Conservation (phyloP, 345 rosid genomes). For the Corchorus capsularis region DNA sequence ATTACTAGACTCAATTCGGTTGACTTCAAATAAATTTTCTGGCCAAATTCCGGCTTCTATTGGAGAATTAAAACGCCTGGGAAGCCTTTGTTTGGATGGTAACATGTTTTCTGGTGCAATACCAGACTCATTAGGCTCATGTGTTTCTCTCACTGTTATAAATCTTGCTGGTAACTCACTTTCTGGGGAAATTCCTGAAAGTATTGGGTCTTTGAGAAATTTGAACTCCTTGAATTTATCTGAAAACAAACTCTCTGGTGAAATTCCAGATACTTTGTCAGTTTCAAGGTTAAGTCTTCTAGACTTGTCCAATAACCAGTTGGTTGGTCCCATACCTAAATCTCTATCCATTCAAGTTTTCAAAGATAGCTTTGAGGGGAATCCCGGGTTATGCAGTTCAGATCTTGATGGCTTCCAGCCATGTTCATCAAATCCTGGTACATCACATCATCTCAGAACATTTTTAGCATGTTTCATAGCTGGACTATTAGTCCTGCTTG, state of each 20-base stretch:
- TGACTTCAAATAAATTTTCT: conserved; percentile 52
- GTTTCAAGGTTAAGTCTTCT: conserved; percentile 63
- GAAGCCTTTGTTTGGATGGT: conserved; percentile 43
- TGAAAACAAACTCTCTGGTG: conserved; percentile 64
- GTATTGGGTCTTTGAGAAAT: conserved; percentile 45
- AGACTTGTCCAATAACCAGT: conserved; percentile 68
- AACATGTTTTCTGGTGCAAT: conserved; percentile 61
- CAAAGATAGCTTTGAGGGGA: conserved; percentile 57
- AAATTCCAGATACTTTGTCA: conserved; percentile 58
- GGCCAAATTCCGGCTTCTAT: conserved; percentile 57
- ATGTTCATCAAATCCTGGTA: conserved; percentile 41
- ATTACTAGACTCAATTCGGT: conserved; percentile 52
- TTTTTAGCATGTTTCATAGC: conserved; percentile 47
- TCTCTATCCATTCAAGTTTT: conserved; percentile 45
- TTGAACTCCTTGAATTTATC: conserved; percentile 77
- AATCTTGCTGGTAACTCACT: conserved; percentile 63
- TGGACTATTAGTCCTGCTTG: conserved; percentile 38
- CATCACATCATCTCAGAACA: conserved; percentile 29
- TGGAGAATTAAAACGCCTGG: conserved; percentile 56
- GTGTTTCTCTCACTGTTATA: conserved; percentile 48
- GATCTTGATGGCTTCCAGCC: conserved; percentile 35
- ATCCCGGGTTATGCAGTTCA: conserved; percentile 65
- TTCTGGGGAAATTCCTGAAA: conserved; percentile 63
- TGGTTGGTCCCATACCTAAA: conserved; percentile 64
- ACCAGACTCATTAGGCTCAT: conserved; percentile 62